Percentiles rank a stretch among this genome's conserved stretches.
Evolutionary conservation across 768 basidiomycete genomes (phyloP).

Genomic region (Candolleomyces aberdarensis): DNA sequence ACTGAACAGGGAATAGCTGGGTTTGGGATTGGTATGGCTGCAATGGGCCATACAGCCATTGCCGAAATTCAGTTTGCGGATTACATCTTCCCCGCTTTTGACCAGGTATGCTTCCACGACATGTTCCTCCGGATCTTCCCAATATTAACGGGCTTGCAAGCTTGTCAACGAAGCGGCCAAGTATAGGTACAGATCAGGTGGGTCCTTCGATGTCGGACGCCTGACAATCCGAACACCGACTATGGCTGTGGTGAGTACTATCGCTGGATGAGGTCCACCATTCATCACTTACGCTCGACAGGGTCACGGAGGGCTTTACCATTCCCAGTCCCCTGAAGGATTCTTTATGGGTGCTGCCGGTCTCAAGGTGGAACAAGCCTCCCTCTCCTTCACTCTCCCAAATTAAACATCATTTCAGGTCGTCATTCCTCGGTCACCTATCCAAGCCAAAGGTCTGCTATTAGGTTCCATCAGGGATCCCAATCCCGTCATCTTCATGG

Average conservation of each 20-base stretch:
- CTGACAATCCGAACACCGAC: slow-evolving; percentile 83
- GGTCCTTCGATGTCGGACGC: slow-evolving; percentile 76
- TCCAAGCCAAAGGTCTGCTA: slow-evolving; percentile 93
- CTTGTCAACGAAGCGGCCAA: slow-evolving; percentile 96
- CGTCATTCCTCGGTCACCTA: slow-evolving; percentile 91
- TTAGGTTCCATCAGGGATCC: slow-evolving; percentile 87
- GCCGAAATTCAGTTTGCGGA: slow-evolving; percentile 92
- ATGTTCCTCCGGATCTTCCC: not conserved
- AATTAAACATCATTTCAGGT: slow-evolving; percentile 38
- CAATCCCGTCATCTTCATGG: slow-evolving; percentile 94
- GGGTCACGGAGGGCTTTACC: slow-evolving; percentile 89
- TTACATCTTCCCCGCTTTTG: slow-evolving; percentile 93
- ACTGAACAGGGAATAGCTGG: slow-evolving; percentile 94
- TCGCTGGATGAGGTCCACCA: slow-evolving; percentile 14
- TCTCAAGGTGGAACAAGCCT: slow-evolving; percentile 56
- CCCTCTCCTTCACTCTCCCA: not conserved
- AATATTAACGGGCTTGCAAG: slow-evolving; percentile 30
- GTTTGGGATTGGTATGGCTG: slow-evolving; percentile 87
- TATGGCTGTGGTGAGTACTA: slow-evolving; percentile 71
- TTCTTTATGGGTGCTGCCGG: slow-evolving; percentile 92
- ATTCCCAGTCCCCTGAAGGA: slow-evolving; percentile 93
- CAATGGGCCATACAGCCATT: slow-evolving; percentile 93
- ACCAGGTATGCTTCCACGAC: slow-evolving; percentile 56
- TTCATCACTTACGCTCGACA: slow-evolving; percentile 15
- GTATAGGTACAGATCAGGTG: slow-evolving; percentile 85